A percentile compares a stretch with the other conserved stretches of the same genome.
Conservation (phyloP, 2,329 filamentous ascomycete genomes). For the Apiospora marii region DNA sequence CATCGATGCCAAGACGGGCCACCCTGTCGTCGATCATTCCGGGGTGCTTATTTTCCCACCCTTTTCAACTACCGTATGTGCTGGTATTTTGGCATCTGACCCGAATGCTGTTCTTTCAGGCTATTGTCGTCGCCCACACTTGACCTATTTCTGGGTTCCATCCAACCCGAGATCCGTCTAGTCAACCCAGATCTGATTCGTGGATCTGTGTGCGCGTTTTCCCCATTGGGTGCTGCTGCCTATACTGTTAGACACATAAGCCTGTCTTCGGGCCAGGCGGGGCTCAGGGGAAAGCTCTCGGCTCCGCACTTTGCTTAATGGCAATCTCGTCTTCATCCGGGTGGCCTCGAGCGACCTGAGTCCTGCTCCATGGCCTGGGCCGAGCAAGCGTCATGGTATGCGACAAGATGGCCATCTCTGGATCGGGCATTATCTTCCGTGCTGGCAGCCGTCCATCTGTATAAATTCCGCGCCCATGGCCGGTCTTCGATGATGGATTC, state of each 20-base stretch:
- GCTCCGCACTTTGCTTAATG: constrained; percentile 1
- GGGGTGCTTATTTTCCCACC: constrained; percentile 1
- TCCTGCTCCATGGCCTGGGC: background rate
- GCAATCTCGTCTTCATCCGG: background rate
- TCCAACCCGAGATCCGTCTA: background rate
- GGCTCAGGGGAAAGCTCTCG: background rate
- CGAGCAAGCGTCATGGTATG: background rate
- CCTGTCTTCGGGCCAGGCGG: background rate
- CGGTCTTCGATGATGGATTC: background rate
- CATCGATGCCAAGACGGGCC: background rate
- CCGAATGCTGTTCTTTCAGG: constrained; percentile 3
- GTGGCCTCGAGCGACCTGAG: background rate
- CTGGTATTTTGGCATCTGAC: background rate
- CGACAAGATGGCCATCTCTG: background rate
- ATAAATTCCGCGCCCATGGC: background rate
- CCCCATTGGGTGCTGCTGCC: constrained; percentile 4
- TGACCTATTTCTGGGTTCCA: background rate
- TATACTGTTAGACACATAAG: background rate
- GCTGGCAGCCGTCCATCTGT: background rate
- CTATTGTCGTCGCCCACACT: constrained; percentile 10
- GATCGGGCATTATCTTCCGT: constrained; percentile 17
- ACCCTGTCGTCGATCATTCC: constrained; percentile 17
- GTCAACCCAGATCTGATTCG: background rate
- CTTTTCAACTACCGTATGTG: constrained; percentile 1
- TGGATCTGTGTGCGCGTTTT: background rate